Evolutionary conservation across 441 rosid genomes (phyloP).

Genomic region (Melastoma candidum): DNA sequence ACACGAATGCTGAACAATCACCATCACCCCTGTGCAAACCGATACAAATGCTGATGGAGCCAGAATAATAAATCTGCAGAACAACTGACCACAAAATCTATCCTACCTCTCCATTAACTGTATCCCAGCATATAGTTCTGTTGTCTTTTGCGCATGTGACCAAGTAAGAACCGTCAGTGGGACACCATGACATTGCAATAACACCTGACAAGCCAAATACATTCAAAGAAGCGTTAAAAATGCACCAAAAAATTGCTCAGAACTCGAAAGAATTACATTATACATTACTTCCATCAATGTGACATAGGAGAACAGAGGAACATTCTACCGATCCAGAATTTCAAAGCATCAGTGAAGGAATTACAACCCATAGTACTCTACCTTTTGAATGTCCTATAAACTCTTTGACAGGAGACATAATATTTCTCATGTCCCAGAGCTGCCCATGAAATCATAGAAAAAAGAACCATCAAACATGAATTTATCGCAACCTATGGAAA

Average conservation of each 20-base stretch:
- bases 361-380: constrained; percentile 16
- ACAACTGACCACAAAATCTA: constrained; percentile 6
- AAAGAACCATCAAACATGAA: constrained; percentile 6
- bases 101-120: constrained; percentile 73
- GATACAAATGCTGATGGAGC: not conserved
- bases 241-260: not conserved
- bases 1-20: too few species aligned
- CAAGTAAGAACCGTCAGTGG: constrained; percentile 83
- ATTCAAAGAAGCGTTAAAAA: constrained; percentile 1
- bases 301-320: not conserved
- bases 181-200: constrained; percentile 99
- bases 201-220: constrained; percentile 47
- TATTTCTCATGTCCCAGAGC: constrained; percentile 99
- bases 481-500: constrained; percentile 2
- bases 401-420: constrained; percentile 78
- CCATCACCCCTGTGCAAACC: too few species aligned
- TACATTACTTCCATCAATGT: not conserved
- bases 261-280: constrained; percentile 2
- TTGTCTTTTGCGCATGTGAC: constrained; percentile 97
- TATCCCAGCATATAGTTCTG: constrained; percentile 98
- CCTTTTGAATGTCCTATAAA: constrained; percentile 90
- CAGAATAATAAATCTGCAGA: not conserved
- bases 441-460: constrained; percentile 24
- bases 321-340: not conserved
- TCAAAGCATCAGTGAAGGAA: not conserved